Conservation (phyloP, 768 basidiomycete genomes). For the Flagelloscypha sp. region DNA sequence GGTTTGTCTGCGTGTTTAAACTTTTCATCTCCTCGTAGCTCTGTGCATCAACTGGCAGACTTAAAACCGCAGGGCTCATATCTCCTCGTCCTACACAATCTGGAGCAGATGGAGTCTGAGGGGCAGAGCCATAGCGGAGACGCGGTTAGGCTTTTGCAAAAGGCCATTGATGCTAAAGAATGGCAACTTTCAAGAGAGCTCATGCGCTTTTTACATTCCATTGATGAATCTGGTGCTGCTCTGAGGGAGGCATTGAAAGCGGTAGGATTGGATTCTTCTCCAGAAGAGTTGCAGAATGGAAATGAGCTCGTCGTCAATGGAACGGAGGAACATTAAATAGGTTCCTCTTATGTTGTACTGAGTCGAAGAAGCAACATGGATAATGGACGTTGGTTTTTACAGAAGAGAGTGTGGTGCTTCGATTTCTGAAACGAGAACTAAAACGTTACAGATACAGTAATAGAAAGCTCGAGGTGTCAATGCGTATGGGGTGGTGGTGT, state of each 20-base stretch:
- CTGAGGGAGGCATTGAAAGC: conserved; percentile 57
- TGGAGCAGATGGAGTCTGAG: conserved; percentile 79
- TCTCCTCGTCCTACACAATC: conserved; percentile 85
- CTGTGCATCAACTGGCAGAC: conserved; percentile 60
- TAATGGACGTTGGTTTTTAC: no score
- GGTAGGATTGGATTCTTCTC: no score
- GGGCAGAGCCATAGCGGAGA: conserved; percentile 69
- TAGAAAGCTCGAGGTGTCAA: no score
- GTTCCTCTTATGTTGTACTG: no score
- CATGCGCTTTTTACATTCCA: conserved; percentile 84
- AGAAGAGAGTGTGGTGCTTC: no score
- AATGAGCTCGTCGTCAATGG: no score
- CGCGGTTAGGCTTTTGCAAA: conserved; percentile 69
- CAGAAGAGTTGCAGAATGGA: no score
- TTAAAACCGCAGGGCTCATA: conserved; percentile 88
- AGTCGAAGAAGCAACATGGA: no score
- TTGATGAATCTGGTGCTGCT: conserved; percentile 77
- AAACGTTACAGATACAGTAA: no score
- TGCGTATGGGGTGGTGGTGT: no score
- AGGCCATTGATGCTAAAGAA: conserved; percentile 69
- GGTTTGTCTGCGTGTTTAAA: background rate
- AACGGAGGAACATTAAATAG: no score
- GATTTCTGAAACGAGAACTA: no score
- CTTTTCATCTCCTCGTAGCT: conserved; percentile 33
- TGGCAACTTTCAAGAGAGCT: conserved; percentile 91